A percentile compares a stretch with the other conserved stretches of the same genome.
phyloP scores from a whole-genome alignment of 2,329 filamentous ascomycete genomes.

The Arthrobotrys musiformis region DNA sequence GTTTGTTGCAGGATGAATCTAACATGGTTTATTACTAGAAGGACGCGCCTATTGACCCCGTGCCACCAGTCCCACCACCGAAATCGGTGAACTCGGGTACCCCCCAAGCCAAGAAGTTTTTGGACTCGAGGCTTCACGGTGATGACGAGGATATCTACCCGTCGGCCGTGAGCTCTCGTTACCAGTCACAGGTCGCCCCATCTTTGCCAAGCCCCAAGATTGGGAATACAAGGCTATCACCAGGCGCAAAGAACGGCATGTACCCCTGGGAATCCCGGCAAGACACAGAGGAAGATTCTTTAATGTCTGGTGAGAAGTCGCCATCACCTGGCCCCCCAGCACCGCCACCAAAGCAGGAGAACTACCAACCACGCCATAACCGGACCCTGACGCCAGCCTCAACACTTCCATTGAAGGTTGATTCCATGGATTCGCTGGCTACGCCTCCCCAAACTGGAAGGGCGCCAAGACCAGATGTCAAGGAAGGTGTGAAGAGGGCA shows the following conservation, averaged over 20 bases:
- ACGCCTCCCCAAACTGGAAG: conserved; percentile 43
- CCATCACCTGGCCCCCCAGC: conserved; percentile 40
- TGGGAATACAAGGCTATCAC: conserved; percentile 33
- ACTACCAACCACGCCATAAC: conserved; percentile 39
- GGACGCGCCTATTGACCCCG: conserved; percentile 47
- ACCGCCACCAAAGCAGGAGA: conserved; percentile 45
- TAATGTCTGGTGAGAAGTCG: conserved; percentile 47
- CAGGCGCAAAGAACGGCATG: conserved; percentile 46
- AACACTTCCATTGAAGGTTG: conserved; percentile 26
- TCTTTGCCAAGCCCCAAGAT: conserved; percentile 48
- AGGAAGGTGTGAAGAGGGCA: conserved; percentile 18
- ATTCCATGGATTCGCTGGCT: conserved; percentile 43
- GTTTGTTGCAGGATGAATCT: conserved; percentile 29
- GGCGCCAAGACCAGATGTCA: conserved; percentile 34
- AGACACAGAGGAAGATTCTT: conserved; percentile 43
- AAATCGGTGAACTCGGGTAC: conserved; percentile 38
- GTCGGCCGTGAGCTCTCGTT: conserved; percentile 31
- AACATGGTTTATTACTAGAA: conserved; percentile 54
- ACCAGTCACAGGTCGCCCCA: conserved; percentile 26
- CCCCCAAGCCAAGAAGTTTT: conserved; percentile 19
- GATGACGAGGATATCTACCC: conserved; percentile 54
- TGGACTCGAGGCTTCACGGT: conserved; percentile 50
- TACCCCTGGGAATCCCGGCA: conserved; percentile 54
- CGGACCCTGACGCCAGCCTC: conserved; percentile 48
- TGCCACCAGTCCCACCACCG: conserved; percentile 48